A percentile compares a stretch with the other conserved stretches of the same genome.
Evolutionary conservation across 768 basidiomycete species (phyloP).

Genomic region (Udeniomyces megalosporus): DNA sequence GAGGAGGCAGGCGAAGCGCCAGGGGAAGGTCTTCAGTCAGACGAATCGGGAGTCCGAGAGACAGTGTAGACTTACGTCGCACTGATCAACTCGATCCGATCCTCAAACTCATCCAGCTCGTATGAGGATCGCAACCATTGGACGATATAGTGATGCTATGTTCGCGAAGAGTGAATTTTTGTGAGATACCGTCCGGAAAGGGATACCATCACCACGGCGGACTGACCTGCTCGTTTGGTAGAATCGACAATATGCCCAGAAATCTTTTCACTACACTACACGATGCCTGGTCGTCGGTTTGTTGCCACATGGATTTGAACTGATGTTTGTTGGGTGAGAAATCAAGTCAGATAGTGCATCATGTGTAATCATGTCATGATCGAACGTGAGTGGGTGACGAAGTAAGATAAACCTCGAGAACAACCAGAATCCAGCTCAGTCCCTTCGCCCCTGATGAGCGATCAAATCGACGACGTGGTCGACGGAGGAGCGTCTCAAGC

Average conservation of each 20-base stretch:
- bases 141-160: neutral
- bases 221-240: slow-evolving; percentile 12
- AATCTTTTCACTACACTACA: slow-evolving; percentile 8
- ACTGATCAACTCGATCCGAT: slow-evolving; percentile 11
- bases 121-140: slow-evolving; percentile 11
- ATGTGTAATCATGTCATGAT: no score
- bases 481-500: slow-evolving; percentile 1
- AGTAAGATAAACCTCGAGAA: neutral
- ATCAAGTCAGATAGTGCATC: no score
- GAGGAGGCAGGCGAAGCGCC: neutral
- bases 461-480: slow-evolving; percentile 11
- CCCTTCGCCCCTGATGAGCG: neutral
- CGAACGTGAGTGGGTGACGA: no score
- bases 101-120: neutral
- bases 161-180: no score
- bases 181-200: no score
- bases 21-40: neutral
- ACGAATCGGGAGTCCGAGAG: no score
- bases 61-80: neutral
- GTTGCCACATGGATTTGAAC: no score
- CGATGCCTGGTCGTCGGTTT: no score
- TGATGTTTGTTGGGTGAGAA: no score
- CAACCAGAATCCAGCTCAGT: slow-evolving; percentile 3
- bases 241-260: slow-evolving; percentile 12
- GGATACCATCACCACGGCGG: no score